Percentiles rank a stretch among this genome's conserved stretches.
phyloP scores from a whole-genome alignment of 148 eudicot species.

The Rheum nobile region DNA sequence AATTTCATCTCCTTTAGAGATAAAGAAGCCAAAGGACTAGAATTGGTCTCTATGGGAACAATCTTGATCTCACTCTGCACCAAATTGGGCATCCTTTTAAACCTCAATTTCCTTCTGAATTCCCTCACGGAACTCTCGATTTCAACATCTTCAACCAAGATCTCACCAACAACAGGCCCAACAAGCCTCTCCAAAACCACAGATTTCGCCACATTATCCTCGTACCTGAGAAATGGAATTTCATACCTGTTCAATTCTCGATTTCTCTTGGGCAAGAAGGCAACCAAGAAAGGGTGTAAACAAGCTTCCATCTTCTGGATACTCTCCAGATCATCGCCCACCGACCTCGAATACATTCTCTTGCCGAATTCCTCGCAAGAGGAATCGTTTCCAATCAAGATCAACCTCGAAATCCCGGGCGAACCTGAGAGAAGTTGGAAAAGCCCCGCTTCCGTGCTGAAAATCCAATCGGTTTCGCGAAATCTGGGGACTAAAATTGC shows the following conservation, averaged over 20 bases:
- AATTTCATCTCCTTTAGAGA: conserved; percentile 22
- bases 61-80: conserved; percentile 59
- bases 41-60: conserved; percentile 15
- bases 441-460: conserved; percentile 65
- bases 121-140: conserved; percentile 30
- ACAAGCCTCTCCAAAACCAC: conserved; percentile 32
- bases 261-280: conserved; percentile 41
- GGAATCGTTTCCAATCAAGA: conserved; percentile 45
- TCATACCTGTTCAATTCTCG: conserved; percentile 16
- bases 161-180: conserved; percentile 60
- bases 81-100: conserved; percentile 84
- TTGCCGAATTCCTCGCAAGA: conserved; percentile 2
- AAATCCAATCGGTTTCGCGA: conserved; percentile 82
- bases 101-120: conserved; percentile 81
- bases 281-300: conserved; percentile 33
- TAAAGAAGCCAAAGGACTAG: conserved; percentile 5
- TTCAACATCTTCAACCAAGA: conserved; percentile 75
- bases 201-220: conserved; percentile 49
- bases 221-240: conserved; percentile 48
- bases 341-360: conserved; percentile 12
- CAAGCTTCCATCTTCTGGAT: conserved; percentile 15
- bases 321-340: neutral
- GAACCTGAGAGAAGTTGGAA: conserved; percentile 40
- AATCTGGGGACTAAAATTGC: conserved; percentile 63
- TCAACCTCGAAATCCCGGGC: conserved; percentile 54